Evolutionary conservation across 768 basidiomycete species (phyloP).

Genomic region (Mycena vulgaris): DNA sequence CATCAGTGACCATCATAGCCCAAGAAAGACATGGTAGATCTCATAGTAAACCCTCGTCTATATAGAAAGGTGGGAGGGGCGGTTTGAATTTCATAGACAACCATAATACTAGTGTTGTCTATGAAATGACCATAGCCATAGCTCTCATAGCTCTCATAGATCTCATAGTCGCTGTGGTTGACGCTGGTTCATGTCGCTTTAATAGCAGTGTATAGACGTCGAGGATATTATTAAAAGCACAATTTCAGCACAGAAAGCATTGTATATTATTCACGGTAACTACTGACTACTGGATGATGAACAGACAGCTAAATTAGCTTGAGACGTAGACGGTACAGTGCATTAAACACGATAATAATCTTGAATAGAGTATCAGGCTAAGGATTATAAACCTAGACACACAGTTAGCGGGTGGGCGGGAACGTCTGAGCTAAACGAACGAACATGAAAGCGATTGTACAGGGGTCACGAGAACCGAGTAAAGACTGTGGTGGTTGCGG

Average conservation of each 20-base stretch:
- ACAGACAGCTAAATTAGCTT: background rate
- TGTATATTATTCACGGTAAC: background rate
- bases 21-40: no score
- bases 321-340: background rate
- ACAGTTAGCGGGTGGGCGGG: background rate
- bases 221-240: background rate
- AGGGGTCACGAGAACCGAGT: background rate
- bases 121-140: constrained; percentile 1
- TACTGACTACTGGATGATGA: background rate
- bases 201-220: background rate
- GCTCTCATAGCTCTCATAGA: background rate
- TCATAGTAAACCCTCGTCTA: no score
- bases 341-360: background rate
- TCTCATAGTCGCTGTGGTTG: background rate
- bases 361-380: background rate
- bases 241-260: background rate
- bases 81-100: background rate
- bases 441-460: background rate
- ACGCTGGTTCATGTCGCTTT: background rate
- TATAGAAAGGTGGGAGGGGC: no score
- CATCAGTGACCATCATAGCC: no score
- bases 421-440: background rate
- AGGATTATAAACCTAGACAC: background rate
- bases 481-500: background rate
- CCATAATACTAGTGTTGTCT: background rate